Conservation (phyloP, 768 basidiomycete species). For the Kwoniella dejecticola region DNA sequence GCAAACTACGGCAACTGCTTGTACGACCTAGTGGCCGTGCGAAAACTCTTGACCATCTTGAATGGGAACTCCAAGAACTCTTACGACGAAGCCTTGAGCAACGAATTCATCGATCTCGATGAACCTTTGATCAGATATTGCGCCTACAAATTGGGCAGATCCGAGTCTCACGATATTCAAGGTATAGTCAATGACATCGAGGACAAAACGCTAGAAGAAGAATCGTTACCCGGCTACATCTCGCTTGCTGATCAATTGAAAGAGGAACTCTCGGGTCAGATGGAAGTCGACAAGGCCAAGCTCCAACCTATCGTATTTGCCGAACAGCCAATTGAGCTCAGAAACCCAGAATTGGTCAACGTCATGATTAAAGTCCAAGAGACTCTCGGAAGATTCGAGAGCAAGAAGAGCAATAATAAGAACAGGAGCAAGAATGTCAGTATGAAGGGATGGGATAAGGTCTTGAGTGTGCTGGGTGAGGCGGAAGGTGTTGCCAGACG, state of each 20-base stretch:
- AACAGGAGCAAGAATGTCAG: conserved; percentile 46
- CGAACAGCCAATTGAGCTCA: conserved; percentile 75
- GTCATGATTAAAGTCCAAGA: conserved; percentile 80
- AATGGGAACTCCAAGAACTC: conserved; percentile 62
- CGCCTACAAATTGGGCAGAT: conserved; percentile 80
- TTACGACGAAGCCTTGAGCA: conserved; percentile 81
- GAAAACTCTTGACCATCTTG: conserved; percentile 61
- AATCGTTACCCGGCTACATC: conserved; percentile 74
- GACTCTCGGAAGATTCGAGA: conserved; percentile 65
- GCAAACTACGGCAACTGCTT: conserved; percentile 72
- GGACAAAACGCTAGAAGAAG: conserved; percentile 29
- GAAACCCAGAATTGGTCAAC: conserved; percentile 88
- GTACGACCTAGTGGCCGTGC: conserved; percentile 75
- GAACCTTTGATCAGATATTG: conserved; percentile 89
- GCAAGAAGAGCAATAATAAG: conserved; percentile 47
- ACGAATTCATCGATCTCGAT: conserved; percentile 79
- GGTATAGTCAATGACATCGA: conserved; percentile 51
- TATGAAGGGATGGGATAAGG: conserved; percentile 83
- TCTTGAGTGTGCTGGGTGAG: conserved; percentile 81
- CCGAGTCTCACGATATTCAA: conserved; percentile 65
- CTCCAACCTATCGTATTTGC: conserved; percentile 74
- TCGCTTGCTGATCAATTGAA: conserved; percentile 59
- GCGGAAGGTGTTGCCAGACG: conserved; percentile 82
- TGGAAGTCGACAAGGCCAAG: conserved; percentile 62
- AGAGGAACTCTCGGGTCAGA: conserved; percentile 60